Conservation (phyloP, 805 yeast genomes). For the Ogataea sp. region DNA sequence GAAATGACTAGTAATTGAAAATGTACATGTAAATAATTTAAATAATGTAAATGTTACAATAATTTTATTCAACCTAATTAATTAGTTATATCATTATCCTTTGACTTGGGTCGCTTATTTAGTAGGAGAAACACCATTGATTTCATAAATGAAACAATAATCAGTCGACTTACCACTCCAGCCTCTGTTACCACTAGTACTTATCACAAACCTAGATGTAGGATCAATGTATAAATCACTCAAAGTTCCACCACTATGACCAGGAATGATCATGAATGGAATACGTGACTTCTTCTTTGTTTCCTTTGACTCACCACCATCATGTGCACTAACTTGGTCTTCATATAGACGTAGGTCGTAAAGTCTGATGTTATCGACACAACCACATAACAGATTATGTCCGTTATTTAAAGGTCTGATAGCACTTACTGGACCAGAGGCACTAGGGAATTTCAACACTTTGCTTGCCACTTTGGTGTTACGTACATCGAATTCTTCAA, state of each 20-base stretch:
- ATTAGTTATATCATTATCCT: too few species aligned
- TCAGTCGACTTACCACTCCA: slow-evolving; percentile 86
- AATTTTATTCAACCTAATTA: too few species aligned
- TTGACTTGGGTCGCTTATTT: background rate
- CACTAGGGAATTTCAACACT: slow-evolving; percentile 66
- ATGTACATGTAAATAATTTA: too few species aligned
- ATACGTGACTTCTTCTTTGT: slow-evolving; percentile 32
- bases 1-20: too few species aligned
- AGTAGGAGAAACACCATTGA: slow-evolving; percentile 33
- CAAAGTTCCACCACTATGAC: slow-evolving; percentile 90
- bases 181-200: slow-evolving; percentile 92
- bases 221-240: slow-evolving; percentile 78
- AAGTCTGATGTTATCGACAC: slow-evolving; percentile 80
- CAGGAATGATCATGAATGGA: slow-evolving; percentile 89
- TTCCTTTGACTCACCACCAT: slow-evolving; percentile 6
- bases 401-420: slow-evolving; percentile 75
- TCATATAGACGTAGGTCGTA: slow-evolving; percentile 59
- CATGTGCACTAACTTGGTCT: slow-evolving; percentile 11
- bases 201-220: slow-evolving; percentile 77
- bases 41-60: too few species aligned
- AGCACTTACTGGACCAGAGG: slow-evolving; percentile 86
- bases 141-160: slow-evolving; percentile 73
- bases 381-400: slow-evolving; percentile 76
- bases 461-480: slow-evolving; percentile 50
- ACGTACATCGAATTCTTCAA: slow-evolving; percentile 65